Conservation (phyloP, 192 early-diverging fungal genomes). For the Podila clonocystis region DNA sequence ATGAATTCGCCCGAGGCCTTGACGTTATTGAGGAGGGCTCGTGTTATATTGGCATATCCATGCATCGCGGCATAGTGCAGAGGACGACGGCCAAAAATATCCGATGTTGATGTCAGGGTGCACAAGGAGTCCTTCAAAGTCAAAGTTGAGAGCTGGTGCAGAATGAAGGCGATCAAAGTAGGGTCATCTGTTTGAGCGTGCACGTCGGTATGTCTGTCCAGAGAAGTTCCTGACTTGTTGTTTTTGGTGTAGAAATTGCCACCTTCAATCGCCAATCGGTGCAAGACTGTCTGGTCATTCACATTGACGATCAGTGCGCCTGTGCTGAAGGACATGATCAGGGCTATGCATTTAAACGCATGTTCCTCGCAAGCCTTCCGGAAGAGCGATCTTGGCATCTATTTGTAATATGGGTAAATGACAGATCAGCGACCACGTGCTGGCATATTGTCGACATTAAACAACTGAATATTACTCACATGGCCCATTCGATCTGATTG, state of each 20-base stretch:
- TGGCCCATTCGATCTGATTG: slow-evolving; percentile 32
- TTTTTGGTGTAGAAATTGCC: slow-evolving; percentile 30
- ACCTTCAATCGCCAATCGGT: slow-evolving; percentile 62
- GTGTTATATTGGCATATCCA: slow-evolving; percentile 56
- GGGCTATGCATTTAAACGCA: slow-evolving; percentile 49
- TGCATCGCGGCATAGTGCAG: slow-evolving; percentile 72
- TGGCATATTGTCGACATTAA: not conserved
- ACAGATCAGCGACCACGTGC: too few species aligned
- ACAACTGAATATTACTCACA: slow-evolving; percentile 3
- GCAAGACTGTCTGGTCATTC: slow-evolving; percentile 69
- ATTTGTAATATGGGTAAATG: too few species aligned
- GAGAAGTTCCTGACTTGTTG: not conserved
- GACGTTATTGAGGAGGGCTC: slow-evolving; percentile 56
- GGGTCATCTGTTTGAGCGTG: slow-evolving; percentile 42
- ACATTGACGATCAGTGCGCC: slow-evolving; percentile 53
- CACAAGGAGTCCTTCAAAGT: slow-evolving; percentile 16
- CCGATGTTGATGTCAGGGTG: slow-evolving; percentile 48
- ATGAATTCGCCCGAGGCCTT: slow-evolving; percentile 52
- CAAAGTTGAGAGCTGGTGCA: slow-evolving; percentile 32
- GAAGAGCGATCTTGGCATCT: slow-evolving; percentile 47
- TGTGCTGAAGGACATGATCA: slow-evolving; percentile 46
- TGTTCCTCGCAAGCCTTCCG: slow-evolving; percentile 50
- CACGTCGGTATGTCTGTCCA: not conserved
- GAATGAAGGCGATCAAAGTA: slow-evolving; percentile 46
- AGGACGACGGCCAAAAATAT: slow-evolving; percentile 68